A percentile compares a stretch with the other conserved stretches of the same genome.
Conservation (phyloP, 352 stramenopile species). For the Globisporangium megalacanthum region DNA sequence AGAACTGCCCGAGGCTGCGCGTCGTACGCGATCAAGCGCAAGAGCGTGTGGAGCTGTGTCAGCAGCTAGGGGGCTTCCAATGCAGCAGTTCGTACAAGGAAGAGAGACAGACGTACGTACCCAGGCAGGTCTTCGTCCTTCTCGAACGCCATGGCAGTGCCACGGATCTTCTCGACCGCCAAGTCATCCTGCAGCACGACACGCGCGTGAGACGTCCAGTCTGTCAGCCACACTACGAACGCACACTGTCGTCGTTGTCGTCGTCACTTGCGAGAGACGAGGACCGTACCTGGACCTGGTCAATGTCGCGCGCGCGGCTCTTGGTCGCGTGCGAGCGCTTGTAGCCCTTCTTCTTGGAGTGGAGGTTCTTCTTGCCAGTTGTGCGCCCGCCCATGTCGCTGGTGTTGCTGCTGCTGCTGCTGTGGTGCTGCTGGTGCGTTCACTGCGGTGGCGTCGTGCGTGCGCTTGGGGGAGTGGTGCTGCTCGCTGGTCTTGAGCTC, state of each 20-base stretch:
- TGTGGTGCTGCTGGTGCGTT: conserved; percentile 7
- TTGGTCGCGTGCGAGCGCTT: conserved; percentile 82
- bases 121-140: conserved; percentile 81
- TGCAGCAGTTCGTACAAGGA: no score
- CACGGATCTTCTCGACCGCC: conserved; percentile 45
- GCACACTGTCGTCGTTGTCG: neutral
- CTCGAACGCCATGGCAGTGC: conserved; percentile 62
- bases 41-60: neutral
- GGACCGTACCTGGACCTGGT: conserved; percentile 71
- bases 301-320: conserved; percentile 69
- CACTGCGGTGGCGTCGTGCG: neutral
- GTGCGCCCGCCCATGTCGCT: conserved; percentile 35
- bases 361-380: conserved; percentile 53
- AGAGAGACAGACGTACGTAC: conserved; percentile 22
- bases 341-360: conserved; percentile 87
- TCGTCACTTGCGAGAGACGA: neutral
- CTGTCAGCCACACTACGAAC: neutral
- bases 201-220: neutral
- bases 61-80: neutral
- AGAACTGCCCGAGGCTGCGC: conserved; percentile 78
- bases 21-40: neutral
- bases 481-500: conserved; percentile 8
- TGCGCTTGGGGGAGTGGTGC: conserved; percentile 20
- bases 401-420: conserved; percentile 9
- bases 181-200: conserved; percentile 54